Evolutionary conservation across 805 yeast species (phyloP).

Genomic region (Saccharomycopsis amapae): DNA sequence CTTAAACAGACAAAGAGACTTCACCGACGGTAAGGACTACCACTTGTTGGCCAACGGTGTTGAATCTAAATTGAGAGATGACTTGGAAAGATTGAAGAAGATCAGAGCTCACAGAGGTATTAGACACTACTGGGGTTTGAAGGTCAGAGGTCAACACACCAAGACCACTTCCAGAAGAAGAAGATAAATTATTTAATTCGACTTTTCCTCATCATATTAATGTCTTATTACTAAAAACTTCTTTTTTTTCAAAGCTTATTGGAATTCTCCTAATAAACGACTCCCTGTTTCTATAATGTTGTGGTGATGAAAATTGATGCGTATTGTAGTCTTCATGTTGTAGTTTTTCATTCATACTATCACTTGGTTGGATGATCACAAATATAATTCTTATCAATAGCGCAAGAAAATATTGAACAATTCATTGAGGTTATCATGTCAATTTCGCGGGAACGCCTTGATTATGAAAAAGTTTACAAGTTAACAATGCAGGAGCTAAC

Average conservation of each 20-base stretch:
- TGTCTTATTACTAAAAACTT: background rate
- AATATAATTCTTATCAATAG: too few relatives aligned
- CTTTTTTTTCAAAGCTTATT: background rate
- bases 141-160: constrained; percentile 99
- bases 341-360: too few relatives aligned
- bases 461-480: too few relatives aligned
- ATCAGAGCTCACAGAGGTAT: constrained; percentile 99
- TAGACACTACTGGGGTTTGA: constrained; percentile 99
- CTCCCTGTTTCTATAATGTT: background rate
- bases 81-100: constrained; percentile 99
- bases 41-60: constrained; percentile 98
- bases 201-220: background rate
- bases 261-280: constrained; percentile 1
- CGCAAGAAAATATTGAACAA: too few relatives aligned
- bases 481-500: too few relatives aligned
- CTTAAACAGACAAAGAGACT: constrained; percentile 99
- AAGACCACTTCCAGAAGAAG: constrained; percentile 92
- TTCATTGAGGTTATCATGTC: too few relatives aligned
- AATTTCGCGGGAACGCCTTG: too few relatives aligned
- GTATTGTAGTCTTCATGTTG: too few relatives aligned
- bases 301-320: too few relatives aligned
- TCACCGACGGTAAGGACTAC: constrained; percentile 97
- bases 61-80: constrained; percentile 99
- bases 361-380: too few relatives aligned
- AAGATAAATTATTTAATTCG: constrained; percentile 12